A percentile compares a stretch with the other conserved stretches of the same genome.
Conservation (phyloP, 257 asterid species). For the Rauvolfia tetraphylla region DNA sequence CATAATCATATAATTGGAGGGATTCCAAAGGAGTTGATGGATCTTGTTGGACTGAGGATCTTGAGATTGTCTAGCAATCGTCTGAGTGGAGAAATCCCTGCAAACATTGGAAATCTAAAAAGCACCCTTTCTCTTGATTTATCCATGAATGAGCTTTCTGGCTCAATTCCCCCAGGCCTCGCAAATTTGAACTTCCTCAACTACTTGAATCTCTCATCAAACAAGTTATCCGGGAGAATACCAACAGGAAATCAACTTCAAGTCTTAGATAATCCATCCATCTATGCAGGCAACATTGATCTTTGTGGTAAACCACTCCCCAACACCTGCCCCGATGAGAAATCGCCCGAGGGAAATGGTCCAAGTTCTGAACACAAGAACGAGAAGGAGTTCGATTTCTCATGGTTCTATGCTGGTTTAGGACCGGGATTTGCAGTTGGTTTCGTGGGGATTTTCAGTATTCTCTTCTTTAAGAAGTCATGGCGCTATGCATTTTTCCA, state of each 20-base stretch:
- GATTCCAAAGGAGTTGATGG: conserved; percentile 15
- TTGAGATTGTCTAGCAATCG: conserved; percentile 21
- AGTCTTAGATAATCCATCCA: conserved; percentile 8
- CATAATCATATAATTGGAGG: not conserved
- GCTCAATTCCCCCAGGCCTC: too few relatives aligned
- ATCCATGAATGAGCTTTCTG: too few relatives aligned
- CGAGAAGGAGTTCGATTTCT: not conserved
- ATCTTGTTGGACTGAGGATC: conserved; percentile 8
- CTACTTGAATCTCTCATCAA: conserved; percentile 33
- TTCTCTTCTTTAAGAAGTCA: conserved; percentile 14
- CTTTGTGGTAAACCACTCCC: conserved; percentile 6
- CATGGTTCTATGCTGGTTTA: conserved; percentile 12
- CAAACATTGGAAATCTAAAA: conserved; percentile 15
- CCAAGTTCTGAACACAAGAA: not conserved
- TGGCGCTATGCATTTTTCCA: conserved; percentile 14
- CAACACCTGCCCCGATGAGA: not conserved
- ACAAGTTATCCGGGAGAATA: conserved; percentile 25
- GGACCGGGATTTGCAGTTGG: conserved; percentile 25
- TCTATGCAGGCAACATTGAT: not conserved
- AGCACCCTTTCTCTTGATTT: too few relatives aligned
- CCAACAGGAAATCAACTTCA: conserved; percentile 38
- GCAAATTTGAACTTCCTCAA: too few relatives aligned
- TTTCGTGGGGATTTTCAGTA: conserved; percentile 14
- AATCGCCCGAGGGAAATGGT: too few relatives aligned
- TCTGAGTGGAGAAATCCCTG: conserved; percentile 28